A percentile compares a stretch with the other conserved stretches of the same genome.
Evolutionary conservation across 2,329 filamentous ascomycete genomes (phyloP).

Genomic region (Colletotrichum tofieldiae): DNA sequence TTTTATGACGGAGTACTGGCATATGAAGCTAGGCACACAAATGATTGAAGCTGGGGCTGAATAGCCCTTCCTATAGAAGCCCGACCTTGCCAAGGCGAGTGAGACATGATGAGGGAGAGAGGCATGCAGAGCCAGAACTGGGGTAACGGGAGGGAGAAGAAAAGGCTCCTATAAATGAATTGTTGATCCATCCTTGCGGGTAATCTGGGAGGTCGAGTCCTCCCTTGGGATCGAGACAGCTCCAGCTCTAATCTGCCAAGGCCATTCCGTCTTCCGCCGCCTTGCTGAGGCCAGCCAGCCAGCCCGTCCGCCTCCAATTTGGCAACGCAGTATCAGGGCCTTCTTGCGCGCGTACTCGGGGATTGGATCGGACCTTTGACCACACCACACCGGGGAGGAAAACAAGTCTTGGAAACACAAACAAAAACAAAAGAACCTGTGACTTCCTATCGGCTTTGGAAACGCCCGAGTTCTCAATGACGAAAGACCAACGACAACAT

Average conservation of each 20-base stretch:
- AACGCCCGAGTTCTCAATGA: slow-evolving; percentile 20
- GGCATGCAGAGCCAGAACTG: slow-evolving; percentile 38
- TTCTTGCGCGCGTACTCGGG: not conserved
- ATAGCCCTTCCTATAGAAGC: not conserved
- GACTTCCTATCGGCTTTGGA: slow-evolving; percentile 8
- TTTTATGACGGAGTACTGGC: not conserved
- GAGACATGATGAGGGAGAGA: slow-evolving; percentile 29
- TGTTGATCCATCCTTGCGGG: slow-evolving; percentile 24
- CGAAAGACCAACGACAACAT: slow-evolving; percentile 14
- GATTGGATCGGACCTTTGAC: not conserved
- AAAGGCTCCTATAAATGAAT: slow-evolving; percentile 38
- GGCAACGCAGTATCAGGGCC: slow-evolving; percentile 9
- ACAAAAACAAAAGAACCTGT: not conserved
- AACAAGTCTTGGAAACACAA: slow-evolving; percentile 2
- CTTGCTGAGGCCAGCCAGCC: slow-evolving; percentile 15
- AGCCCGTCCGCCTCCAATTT: not conserved
- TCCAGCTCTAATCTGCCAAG: slow-evolving; percentile 13
- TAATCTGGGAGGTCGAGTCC: not conserved
- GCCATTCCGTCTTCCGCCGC: slow-evolving; percentile 9
- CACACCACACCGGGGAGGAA: not conserved
- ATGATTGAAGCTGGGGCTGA: not conserved
- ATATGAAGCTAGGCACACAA: not conserved
- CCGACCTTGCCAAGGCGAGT: slow-evolving; percentile 15
- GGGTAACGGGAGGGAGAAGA: slow-evolving; percentile 39
- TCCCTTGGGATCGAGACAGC: slow-evolving; percentile 37